Evolutionary conservation across 1,284 basidiomycete genomes (phyloP).

Genomic region (Takashimella koratensis): DNA sequence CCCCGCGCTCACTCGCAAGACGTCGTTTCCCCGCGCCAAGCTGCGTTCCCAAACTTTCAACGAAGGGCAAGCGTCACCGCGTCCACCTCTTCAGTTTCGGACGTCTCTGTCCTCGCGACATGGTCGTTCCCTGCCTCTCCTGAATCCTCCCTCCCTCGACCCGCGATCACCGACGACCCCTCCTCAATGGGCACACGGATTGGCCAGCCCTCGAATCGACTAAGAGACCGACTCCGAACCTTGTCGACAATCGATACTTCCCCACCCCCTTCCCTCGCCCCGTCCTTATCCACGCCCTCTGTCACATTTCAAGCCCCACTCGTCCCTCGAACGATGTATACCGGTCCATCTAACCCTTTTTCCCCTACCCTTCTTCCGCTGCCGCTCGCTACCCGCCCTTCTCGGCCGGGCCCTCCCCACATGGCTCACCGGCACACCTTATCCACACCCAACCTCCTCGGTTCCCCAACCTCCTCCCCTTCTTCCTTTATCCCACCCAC

Average conservation of each 20-base stretch:
- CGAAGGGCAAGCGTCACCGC: not conserved
- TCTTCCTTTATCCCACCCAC: not conserved
- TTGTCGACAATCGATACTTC: slow-evolving; percentile 9
- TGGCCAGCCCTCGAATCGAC: slow-evolving; percentile 1
- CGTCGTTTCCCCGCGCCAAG: not conserved
- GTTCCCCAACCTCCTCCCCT: not conserved
- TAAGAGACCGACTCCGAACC: slow-evolving; percentile 7
- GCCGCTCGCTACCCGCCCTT: not conserved
- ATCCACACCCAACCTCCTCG: slow-evolving; percentile 7
- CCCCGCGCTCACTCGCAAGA: not conserved
- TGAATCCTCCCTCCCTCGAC: not conserved
- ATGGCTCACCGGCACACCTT: slow-evolving; percentile 11
- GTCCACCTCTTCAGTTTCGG: slow-evolving; percentile 9
- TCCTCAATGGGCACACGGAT: too few species aligned
- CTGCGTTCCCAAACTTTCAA: not conserved
- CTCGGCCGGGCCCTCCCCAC: not conserved
- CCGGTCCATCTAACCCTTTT: too few species aligned
- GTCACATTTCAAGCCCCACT: not conserved
- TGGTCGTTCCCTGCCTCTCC: slow-evolving; percentile 19
- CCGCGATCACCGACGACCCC: too few species aligned
- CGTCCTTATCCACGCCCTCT: not conserved
- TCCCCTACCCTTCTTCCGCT: not conserved
- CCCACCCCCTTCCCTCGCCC: not conserved
- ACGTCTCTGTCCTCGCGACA: slow-evolving; percentile 18
- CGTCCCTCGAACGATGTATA: too few species aligned